Percentiles rank a stretch among this genome's conserved stretches.
These are phyloP conservation scores for Quercus wislizeni DNA, from an alignment of 306 rosid genomes.

Conservation along the genomic window DNA sequence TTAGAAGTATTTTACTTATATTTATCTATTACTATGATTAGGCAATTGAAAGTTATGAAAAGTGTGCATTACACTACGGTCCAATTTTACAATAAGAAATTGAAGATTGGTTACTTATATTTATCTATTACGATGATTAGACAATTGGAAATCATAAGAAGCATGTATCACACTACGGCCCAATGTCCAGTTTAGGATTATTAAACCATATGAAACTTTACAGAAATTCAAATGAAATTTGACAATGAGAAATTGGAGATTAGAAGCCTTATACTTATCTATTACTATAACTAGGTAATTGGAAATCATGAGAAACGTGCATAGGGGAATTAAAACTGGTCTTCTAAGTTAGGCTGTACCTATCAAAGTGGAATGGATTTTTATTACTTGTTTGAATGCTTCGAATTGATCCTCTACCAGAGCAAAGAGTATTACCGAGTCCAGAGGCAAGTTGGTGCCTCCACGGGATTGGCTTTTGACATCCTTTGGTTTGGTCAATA, in stretches of 20 bases:
- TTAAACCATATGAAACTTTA: too few species aligned
- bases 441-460: background rate
- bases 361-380: background rate
- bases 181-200: too few species aligned
- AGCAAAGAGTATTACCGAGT: background rate
- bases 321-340: background rate
- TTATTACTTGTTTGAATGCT: background rate
- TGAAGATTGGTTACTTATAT: too few species aligned
- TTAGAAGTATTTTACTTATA: too few species aligned
- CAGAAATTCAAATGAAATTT: too few species aligned
- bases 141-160: too few species aligned
- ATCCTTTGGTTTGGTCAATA: background rate
- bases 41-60: background rate
- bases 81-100: background rate
- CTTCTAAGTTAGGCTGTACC: background rate
- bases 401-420: too few species aligned
- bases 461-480: background rate
- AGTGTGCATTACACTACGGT: background rate
- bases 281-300: too few species aligned
- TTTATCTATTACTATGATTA: too few species aligned
- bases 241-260: background rate
- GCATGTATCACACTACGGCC: accelerated
- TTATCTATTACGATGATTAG: too few species aligned
- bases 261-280: too few species aligned
- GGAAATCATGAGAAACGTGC: background rate